Evolutionary conservation across 2,329 filamentous ascomycete genomes (phyloP).

Genomic region (Sporothrix protearum): DNA sequence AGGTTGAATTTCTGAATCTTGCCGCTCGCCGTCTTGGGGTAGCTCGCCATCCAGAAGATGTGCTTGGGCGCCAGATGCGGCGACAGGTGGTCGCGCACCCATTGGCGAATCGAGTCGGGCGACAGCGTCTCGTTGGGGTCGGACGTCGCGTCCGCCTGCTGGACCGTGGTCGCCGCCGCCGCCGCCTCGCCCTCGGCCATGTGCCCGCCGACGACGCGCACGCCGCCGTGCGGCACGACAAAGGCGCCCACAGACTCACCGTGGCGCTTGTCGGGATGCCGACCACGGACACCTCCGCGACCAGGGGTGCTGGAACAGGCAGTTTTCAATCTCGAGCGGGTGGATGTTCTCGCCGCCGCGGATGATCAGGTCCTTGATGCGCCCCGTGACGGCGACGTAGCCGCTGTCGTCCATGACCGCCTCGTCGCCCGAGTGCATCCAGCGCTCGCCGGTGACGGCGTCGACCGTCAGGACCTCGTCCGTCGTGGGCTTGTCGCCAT

Average conservation of each 20-base stretch:
- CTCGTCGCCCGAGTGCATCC: slow-evolving; percentile 95
- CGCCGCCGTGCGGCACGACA: slow-evolving; percentile 54
- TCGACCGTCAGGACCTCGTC: slow-evolving; percentile 50
- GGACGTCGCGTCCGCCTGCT: slow-evolving; percentile 20
- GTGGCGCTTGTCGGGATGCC: slow-evolving; percentile 78
- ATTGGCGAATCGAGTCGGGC: slow-evolving; percentile 60
- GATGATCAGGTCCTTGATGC: slow-evolving; percentile 95
- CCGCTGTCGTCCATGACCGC: slow-evolving; percentile 78
- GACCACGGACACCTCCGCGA: slow-evolving; percentile 77
- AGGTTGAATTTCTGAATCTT: slow-evolving; percentile 96
- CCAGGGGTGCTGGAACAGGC: slow-evolving; percentile 67
- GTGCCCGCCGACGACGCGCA: slow-evolving; percentile 31
- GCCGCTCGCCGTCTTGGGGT: slow-evolving; percentile 91
- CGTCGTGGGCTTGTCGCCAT: slow-evolving; percentile 67
- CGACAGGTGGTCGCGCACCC: slow-evolving; percentile 66
- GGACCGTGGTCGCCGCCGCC: slow-evolving; percentile 23
- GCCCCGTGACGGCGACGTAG: slow-evolving; percentile 82
- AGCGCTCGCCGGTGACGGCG: slow-evolving; percentile 49
- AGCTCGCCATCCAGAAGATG: slow-evolving; percentile 82
- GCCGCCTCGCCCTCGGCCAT: slow-evolving; percentile 29
- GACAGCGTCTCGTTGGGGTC: slow-evolving; percentile 37
- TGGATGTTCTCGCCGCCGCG: slow-evolving; percentile 94
- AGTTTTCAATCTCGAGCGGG: slow-evolving; percentile 88
- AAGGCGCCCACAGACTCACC: slow-evolving; percentile 88
- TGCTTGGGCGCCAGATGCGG: slow-evolving; percentile 81